phyloP scores from a whole-genome alignment of 768 basidiomycete species.

The Tulasnella sp. region DNA sequence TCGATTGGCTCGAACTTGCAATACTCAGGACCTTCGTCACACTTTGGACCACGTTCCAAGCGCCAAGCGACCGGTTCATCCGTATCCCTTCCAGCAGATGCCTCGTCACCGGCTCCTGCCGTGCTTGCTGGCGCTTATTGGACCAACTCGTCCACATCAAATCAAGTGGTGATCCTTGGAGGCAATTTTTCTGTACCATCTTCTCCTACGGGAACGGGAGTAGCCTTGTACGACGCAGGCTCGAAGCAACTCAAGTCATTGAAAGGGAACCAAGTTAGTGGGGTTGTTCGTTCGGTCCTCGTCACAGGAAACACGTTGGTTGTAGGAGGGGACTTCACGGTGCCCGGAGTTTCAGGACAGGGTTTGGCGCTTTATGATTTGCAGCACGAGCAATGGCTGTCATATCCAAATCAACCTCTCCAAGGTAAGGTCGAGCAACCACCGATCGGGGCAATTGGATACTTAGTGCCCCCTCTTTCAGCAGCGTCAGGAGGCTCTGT shows the following conservation, averaged over 20 bases:
- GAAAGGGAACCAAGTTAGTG: constrained; percentile 55
- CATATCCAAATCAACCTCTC: constrained; percentile 51
- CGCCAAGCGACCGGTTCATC: constrained; percentile 44
- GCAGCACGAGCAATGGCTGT: constrained; percentile 50
- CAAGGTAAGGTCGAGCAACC: constrained; percentile 34
- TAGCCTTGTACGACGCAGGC: constrained; percentile 64
- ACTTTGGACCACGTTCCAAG: not conserved
- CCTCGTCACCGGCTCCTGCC: constrained; percentile 61
- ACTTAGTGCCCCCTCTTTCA: constrained; percentile 15
- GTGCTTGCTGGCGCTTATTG: constrained; percentile 84
- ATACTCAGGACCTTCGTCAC: not conserved
- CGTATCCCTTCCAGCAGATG: constrained; percentile 46
- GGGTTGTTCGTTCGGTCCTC: constrained; percentile 66
- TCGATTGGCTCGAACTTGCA: constrained; percentile 36
- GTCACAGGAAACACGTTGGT: constrained; percentile 65
- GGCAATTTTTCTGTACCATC: constrained; percentile 65
- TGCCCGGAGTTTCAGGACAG: constrained; percentile 46
- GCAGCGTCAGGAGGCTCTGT: constrained; percentile 34
- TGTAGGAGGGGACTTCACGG: constrained; percentile 76
- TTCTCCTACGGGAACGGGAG: constrained; percentile 36
- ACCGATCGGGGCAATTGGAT: not conserved
- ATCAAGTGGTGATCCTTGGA: constrained; percentile 70
- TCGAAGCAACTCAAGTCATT: constrained; percentile 47
- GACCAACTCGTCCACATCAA: constrained; percentile 63
- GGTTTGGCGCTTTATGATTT: constrained; percentile 82